Conservation (phyloP, 2,329 filamentous ascomycete species). For the Neofusicoccum sp. region DNA sequence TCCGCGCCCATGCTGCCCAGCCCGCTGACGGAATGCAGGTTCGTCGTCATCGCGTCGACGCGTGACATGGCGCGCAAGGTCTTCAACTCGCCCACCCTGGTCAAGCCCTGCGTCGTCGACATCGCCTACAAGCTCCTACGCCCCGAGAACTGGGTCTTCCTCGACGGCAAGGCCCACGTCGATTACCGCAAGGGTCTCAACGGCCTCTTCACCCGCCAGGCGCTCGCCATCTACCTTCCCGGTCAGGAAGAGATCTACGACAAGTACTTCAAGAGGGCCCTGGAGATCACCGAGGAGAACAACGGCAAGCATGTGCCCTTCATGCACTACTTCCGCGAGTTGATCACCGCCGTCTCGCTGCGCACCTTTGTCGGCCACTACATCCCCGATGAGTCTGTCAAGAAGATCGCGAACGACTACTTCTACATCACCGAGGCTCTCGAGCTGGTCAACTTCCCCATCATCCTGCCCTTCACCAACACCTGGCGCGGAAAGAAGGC, state of each 20-base stretch:
- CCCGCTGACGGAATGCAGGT: slow-evolving; percentile 56
- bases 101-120: slow-evolving; percentile 97
- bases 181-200: slow-evolving; percentile 98
- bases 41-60: slow-evolving; percentile 93
- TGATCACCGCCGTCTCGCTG: slow-evolving; percentile 93
- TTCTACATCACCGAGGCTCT: slow-evolving; percentile 94
- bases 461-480: slow-evolving; percentile 93
- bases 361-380: slow-evolving; percentile 98
- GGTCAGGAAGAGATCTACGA: slow-evolving; percentile 92
- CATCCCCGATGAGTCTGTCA: slow-evolving; percentile 84
- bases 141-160: slow-evolving; percentile 92
- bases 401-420: slow-evolving; percentile 95
- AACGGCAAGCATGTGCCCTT: slow-evolving; percentile 78
- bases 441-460: slow-evolving; percentile 96
- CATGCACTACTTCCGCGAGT: slow-evolving; percentile 89
- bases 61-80: slow-evolving; percentile 96
- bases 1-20: neutral
- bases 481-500: slow-evolving; percentile 98
- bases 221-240: slow-evolving; percentile 85
- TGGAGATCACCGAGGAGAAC: slow-evolving; percentile 70
- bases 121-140: slow-evolving; percentile 91
- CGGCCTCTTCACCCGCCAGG: slow-evolving; percentile 87
- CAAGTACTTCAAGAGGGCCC: slow-evolving; percentile 78
- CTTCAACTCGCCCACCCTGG: slow-evolving; percentile 88
- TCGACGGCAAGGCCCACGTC: slow-evolving; percentile 92